phyloP scores from a whole-genome alignment of 257 asterid species.

The Apocynum venetum region DNA sequence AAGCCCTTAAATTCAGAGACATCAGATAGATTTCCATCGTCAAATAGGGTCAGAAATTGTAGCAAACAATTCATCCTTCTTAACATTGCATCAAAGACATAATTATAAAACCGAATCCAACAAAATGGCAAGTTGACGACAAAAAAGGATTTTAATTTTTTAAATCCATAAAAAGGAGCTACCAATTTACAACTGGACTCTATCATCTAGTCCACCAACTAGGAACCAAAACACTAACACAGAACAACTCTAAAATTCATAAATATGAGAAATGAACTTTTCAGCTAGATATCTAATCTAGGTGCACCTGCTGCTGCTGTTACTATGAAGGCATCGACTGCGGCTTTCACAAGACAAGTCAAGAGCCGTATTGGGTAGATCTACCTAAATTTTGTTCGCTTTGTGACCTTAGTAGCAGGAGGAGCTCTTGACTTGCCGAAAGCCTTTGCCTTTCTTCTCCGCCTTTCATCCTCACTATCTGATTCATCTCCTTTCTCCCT shows the following conservation, averaged over 20 bases:
- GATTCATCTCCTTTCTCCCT: constrained; percentile 59
- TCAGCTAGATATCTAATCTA: constrained; percentile 9
- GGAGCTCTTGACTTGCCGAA: constrained; percentile 52
- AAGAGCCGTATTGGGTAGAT: constrained; percentile 26
- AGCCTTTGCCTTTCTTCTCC: constrained; percentile 60
- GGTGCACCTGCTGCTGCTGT: constrained; percentile 9
- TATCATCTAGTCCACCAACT: constrained; percentile 7
- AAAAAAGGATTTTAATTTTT: not conserved
- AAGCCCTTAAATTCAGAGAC: not conserved
- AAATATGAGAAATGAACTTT: not conserved
- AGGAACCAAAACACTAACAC: not conserved
- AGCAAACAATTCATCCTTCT: no score
- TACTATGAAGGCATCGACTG: not conserved
- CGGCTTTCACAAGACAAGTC: not conserved
- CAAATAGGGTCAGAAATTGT: not conserved
- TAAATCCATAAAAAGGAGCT: not conserved
- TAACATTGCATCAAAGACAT: not conserved
- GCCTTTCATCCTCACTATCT: constrained; percentile 68
- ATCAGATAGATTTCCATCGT: not conserved
- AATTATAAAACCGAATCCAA: not conserved
- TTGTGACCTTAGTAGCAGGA: constrained; percentile 34
- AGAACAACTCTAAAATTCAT: not conserved
- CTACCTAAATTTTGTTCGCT: constrained; percentile 52
- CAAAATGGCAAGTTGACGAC: not conserved
- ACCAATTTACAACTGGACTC: constrained; percentile 9